Evolutionary conservation across 805 yeast genomes (phyloP), one percentile per base, ranked within the genome.

Genomic region (Candida maesae): DNA sequence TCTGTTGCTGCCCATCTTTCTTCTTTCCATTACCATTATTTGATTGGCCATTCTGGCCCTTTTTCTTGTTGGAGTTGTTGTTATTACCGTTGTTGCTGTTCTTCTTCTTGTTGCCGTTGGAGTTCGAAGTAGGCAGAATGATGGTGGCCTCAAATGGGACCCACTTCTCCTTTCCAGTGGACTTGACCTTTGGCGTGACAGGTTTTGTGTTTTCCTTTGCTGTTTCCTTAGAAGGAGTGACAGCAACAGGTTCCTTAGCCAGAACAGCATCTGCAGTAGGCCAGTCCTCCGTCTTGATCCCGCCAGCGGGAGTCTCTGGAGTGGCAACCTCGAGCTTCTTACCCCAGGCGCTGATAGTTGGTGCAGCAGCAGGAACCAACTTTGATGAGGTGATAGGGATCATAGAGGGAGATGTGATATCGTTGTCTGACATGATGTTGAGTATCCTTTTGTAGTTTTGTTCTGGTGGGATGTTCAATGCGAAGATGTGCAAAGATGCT

Each of bases 71-170:
- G 29, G 29, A 26, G 27, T 30, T 38, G 17, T 25, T 41, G 28
- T 32, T 39, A 34, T 40, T 29, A 15, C 21, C 24, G n/a, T 40
- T 40, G 27, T 46, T 45, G 12, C 41, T 41, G 18, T 37, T 42
- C 21, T 16, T 7, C 17, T 28, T 35, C 7, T 18, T 18, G 15
- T 16, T 28, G 18, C 18, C 18, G 12, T 42, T 26, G 24, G 24
- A 7, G 24, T 13, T 34, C 35, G n/a, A n/a, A 6, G 51, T 25
- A 19, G 59, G 36, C 15, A 74, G 65, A 16, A 71, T 72, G 37
- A 74, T 74, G 19, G 73, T 64, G 13, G 78, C 84, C 45, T 77
- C 71, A 53, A 71, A 75, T 14, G 86, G 86, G 26, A 79, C 70
- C 87, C 87, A 81, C 53, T 81, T 83, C 49, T 76, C 83, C 53